These are phyloP conservation scores for Gossypium thurberi DNA, from an alignment of 345 rosid species.

Conservation along the genomic window DNA sequence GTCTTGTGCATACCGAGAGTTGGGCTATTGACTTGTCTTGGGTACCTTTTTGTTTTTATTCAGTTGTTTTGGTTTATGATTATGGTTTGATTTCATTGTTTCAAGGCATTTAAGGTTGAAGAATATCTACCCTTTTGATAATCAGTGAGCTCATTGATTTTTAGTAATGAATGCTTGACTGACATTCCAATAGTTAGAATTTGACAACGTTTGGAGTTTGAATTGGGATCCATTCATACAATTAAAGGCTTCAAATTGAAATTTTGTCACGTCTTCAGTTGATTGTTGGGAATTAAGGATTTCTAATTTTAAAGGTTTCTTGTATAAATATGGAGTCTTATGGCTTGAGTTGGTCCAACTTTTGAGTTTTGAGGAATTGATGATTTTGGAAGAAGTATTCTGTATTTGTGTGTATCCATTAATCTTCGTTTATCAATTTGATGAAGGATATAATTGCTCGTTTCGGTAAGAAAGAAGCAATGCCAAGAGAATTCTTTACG, in stretches of 20 bases:
- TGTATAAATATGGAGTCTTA: neutral
- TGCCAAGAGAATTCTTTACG: conserved; percentile 88
- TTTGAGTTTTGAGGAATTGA: neutral
- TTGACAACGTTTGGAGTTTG: neutral
- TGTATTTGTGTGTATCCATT: neutral
- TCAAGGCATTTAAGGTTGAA: neutral
- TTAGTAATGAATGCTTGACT: neutral
- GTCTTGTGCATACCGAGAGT: conserved; percentile 82
- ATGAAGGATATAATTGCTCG: conserved; percentile 85
- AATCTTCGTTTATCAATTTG: neutral
- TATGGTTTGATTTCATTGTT: neutral
- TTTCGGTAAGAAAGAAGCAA: conserved; percentile 76
- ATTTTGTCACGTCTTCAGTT: neutral
- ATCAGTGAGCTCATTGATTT: neutral
- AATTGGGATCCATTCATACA: neutral
- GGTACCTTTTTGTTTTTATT: conserved; percentile 30
- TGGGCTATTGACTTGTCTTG: conserved; percentile 94
- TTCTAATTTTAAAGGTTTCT: neutral
- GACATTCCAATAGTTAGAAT: neutral
- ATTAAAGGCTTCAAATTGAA: neutral
- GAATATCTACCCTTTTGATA: neutral
- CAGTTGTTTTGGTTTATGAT: neutral
- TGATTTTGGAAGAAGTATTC: neutral
- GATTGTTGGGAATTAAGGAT: neutral
- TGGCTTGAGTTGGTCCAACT: neutral